These are phyloP conservation scores for Erodium texanum DNA, from an alignment of 441 rosid genomes.

Conservation along the genomic window DNA sequence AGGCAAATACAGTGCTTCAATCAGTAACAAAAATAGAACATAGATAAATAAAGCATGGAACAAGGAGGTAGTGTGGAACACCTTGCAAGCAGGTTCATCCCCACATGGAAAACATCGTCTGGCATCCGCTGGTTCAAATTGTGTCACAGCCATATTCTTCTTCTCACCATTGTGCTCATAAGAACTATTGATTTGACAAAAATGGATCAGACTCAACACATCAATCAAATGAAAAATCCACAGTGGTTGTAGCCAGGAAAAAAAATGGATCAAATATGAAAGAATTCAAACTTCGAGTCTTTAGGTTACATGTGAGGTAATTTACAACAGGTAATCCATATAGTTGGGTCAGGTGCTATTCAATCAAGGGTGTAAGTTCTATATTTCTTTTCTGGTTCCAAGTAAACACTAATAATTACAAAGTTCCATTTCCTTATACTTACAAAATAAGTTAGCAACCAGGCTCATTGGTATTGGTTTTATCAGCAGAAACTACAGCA, in stretches of 20 bases:
- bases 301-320: no score
- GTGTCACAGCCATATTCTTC: constrained; percentile 96
- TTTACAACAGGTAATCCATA: no score
- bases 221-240: background rate
- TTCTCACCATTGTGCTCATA: constrained; percentile 73
- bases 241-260: background rate
- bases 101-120: constrained; percentile 40
- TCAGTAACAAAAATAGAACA: background rate
- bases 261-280: background rate
- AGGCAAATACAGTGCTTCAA: background rate
- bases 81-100: background rate
- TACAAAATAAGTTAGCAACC: no score
- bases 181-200: constrained; percentile 31
- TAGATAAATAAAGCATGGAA: no score
- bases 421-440: no score
- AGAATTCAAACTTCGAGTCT: no score
- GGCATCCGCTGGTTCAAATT: constrained; percentile 95
- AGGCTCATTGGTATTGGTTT: no score
- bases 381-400: no score
- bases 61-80: background rate
- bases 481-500: no score
- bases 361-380: no score
- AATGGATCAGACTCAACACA: background rate
- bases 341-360: no score
- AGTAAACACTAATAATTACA: no score